phyloP scores from a whole-genome alignment of 768 basidiomycete genomes.

The Ramaria sp. region DNA sequence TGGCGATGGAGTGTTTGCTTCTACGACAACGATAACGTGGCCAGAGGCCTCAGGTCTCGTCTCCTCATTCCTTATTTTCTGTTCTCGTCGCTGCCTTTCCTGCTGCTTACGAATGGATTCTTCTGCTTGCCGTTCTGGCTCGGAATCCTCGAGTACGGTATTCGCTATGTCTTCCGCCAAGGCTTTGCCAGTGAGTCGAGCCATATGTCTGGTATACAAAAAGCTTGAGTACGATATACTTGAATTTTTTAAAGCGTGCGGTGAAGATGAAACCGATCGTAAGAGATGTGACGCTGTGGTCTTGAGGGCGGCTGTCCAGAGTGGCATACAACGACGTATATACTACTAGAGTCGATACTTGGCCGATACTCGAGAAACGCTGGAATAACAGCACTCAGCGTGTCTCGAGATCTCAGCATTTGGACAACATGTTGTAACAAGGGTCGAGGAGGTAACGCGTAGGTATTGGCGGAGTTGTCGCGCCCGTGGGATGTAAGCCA shows the following conservation, averaged over 20 bases:
- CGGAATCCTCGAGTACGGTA: slow-evolving; percentile 51
- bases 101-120: slow-evolving; percentile 11
- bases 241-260: not conserved
- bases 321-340: not conserved
- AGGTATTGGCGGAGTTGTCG: not conserved
- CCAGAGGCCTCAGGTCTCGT: slow-evolving; percentile 4
- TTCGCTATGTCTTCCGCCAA: slow-evolving; percentile 5
- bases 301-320: not conserved
- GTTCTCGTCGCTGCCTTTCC: slow-evolving; percentile 17
- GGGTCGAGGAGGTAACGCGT: not conserved
- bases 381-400: not conserved
- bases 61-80: slow-evolving; percentile 11
- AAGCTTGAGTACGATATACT: not conserved
- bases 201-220: not conserved
- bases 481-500: not conserved
- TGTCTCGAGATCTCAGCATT: too few species aligned
- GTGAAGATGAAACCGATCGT: not conserved
- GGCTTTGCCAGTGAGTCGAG: slow-evolving; percentile 1
- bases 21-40: not conserved
- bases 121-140: slow-evolving; percentile 46
- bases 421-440: not conserved
- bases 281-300: not conserved
- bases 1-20: not conserved
- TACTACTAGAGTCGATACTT: too few species aligned
- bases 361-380: not conserved